Evolutionary conservation across 331 rosid species (phyloP).

Genomic region (Erythrophleum ivorense): DNA sequence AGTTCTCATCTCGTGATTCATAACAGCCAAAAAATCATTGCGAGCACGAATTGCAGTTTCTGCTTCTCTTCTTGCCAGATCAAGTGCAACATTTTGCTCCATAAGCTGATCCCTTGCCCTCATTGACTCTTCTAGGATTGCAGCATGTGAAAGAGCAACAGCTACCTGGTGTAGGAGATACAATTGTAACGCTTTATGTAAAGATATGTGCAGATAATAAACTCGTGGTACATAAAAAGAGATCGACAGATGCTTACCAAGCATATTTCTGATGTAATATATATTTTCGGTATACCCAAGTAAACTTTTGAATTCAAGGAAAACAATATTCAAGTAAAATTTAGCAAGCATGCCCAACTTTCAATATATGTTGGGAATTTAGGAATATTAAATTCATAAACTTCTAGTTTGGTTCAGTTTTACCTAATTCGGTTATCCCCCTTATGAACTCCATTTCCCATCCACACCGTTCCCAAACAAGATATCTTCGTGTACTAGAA

Average conservation of each 20-base stretch:
- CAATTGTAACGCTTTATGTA: slow-evolving; percentile 19
- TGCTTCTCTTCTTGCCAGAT: slow-evolving; percentile 96
- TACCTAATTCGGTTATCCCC: too few relatives aligned
- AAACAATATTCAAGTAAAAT: background rate
- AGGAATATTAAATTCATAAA: background rate
- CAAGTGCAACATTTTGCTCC: slow-evolving; percentile 95
- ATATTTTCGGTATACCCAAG: background rate
- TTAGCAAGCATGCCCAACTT: slow-evolving; percentile 3
- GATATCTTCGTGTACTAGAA: too few relatives aligned
- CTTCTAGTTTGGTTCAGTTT: background rate
- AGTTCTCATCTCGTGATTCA: slow-evolving; percentile 99
- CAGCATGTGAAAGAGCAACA: slow-evolving; percentile 99
- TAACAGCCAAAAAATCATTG: slow-evolving; percentile 96
- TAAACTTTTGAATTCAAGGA: background rate
- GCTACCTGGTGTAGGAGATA: slow-evolving; percentile 69
- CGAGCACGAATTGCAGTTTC: slow-evolving; percentile 99
- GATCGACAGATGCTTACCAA: background rate
- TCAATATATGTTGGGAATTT: background rate
- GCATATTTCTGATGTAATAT: background rate
- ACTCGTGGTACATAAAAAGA: slow-evolving; percentile 9
- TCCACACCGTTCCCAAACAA: too few relatives aligned
- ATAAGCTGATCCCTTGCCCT: slow-evolving; percentile 93
- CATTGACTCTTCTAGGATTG: slow-evolving; percentile 97
- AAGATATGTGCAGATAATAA: slow-evolving; percentile 21
- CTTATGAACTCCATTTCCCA: too few relatives aligned